These are phyloP conservation scores for Aureococcus anophagefferens DNA, from an alignment of 108 stramenopile species.

Conservation along the genomic window DNA sequence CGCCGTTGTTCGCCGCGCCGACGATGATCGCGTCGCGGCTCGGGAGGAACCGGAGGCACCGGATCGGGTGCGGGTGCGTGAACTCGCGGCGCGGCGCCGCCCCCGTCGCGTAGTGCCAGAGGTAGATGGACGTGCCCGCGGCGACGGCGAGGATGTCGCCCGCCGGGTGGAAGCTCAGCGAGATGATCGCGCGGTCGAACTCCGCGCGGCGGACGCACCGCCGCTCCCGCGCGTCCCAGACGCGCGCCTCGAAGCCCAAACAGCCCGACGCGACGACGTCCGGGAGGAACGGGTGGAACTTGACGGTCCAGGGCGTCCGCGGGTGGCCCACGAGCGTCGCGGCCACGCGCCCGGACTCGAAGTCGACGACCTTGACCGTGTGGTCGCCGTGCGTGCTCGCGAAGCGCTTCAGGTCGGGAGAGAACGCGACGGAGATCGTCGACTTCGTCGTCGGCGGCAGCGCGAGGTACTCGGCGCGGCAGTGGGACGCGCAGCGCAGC, in stretches of 20 bases:
- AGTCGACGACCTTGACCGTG: conserved; percentile 82
- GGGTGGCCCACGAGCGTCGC: conserved; percentile 78
- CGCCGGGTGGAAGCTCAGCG: conserved; percentile 81
- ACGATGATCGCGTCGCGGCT: conserved; percentile 64
- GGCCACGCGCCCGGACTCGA: conserved; percentile 45
- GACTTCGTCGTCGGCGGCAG: not conserved
- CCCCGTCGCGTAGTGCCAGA: conserved; percentile 72
- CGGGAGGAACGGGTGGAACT: conserved; percentile 72
- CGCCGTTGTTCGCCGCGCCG: conserved; percentile 67
- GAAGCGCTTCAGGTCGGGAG: conserved; percentile 30
- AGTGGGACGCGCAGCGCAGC: not conserved
- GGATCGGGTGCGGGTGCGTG: conserved; percentile 9
- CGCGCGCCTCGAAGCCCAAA: conserved; percentile 79
- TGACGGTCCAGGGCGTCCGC: conserved; percentile 95
- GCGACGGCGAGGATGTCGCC: conserved; percentile 78
- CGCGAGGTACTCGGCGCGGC: not conserved
- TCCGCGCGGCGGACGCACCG: conserved; percentile 12
- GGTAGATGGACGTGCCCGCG: conserved; percentile 67
- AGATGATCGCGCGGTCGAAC: conserved; percentile 77
- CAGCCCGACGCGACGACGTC: conserved; percentile 81
- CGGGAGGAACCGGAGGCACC: conserved; percentile 87
- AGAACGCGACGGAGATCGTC: conserved; percentile 26
- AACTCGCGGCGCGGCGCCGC: conserved; percentile 20
- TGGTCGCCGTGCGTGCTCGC: conserved; percentile 98
- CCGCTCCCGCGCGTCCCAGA: conserved; percentile 64